A percentile compares a stretch with the other conserved stretches of the same genome.
Evolutionary conservation across 2,329 filamentous ascomycete species (phyloP).

Genomic region (Nannizziopsis barbatae): DNA sequence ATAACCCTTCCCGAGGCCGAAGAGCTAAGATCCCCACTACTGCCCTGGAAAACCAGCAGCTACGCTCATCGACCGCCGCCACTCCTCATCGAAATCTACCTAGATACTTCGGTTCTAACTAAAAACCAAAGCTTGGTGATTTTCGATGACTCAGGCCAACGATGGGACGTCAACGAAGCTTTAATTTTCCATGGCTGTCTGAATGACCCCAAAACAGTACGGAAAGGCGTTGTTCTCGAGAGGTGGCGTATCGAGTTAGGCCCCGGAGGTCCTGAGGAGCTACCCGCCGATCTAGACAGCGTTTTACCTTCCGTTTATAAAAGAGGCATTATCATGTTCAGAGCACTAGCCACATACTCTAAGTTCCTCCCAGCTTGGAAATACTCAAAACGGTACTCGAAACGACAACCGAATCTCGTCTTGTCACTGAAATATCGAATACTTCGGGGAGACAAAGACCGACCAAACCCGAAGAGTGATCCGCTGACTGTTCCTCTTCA

Average conservation of each 20-base stretch:
- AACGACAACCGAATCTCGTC: constrained; percentile 51
- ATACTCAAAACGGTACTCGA: constrained; percentile 63
- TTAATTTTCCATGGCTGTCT: constrained; percentile 43
- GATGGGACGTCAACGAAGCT: constrained; percentile 83
- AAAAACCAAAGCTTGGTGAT: constrained; percentile 79
- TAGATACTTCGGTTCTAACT: constrained; percentile 68
- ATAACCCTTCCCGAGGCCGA: constrained; percentile 89
- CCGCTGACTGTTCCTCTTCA: constrained; percentile 60
- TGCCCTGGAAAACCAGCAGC: constrained; percentile 70
- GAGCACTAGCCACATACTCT: constrained; percentile 72
- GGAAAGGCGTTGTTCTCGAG: constrained; percentile 65
- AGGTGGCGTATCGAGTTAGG: constrained; percentile 81
- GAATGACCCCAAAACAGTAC: constrained; percentile 24
- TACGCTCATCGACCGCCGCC: constrained; percentile 67
- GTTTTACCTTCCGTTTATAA: constrained; percentile 86
- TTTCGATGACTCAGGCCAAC: constrained; percentile 77
- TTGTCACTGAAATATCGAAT: constrained; percentile 75
- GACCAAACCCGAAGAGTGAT: constrained; percentile 49
- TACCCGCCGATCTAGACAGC: constrained; percentile 43
- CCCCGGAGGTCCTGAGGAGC: constrained; percentile 44
- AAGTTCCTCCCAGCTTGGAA: constrained; percentile 79
- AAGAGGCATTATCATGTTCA: constrained; percentile 88
- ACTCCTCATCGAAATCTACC: constrained; percentile 79
- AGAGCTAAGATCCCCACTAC: constrained; percentile 68
- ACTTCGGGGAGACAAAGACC: constrained; percentile 45